Base-by-base conservation (phyloP, 805 yeast genomes). In the Starmera dryadoides region DNA sequence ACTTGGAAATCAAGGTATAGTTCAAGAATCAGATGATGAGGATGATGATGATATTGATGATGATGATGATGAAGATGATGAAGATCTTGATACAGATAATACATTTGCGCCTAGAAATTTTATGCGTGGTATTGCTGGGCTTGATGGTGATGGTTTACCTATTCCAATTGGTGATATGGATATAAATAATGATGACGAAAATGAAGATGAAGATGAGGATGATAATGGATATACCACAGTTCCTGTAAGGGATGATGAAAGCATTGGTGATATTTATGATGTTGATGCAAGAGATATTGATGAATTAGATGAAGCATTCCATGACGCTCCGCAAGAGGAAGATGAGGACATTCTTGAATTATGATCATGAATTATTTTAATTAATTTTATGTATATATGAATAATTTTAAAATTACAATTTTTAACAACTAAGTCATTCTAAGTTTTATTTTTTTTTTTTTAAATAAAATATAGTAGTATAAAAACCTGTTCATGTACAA, bases 51-150 rank as follows among this genome's bases (percentile, higher is more conserved):
- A 25, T 40, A 22, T 20, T 2, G 4, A n/a, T 33, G 44, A 37
- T 18, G 42, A 36, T 21, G 43, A 37, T 9, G 39, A 40, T 11
- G 38, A 37, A 15, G 42, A 49, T 31, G 44, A 44, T 22, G 39
- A 36, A 3, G 44, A 36, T 16, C 54, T 40, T 19, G 59, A 50
- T 21, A 47, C 40, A 18, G 56, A 47, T n/a, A 58, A 48, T 7
- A 50, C 41, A 48, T 42, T 16, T 52, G 39, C 4, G 47, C 44
- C 10, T 48, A 41, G 15, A 41, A 39, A 17, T 42, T 42, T 4
- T n/a, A n/a, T n/a, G n/a, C n/a, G n/a, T n/a, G n/a, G n/a, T n/a
- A n/a, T n/a, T n/a, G n/a, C n/a, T n/a, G n/a, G 49, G 40, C 28
- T 41, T 40, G 30, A 22, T 41, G n/a, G n/a, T n/a, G n/a, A n/a